Percentiles rank a stretch among this genome's conserved stretches.
phyloP scores from a whole-genome alignment of 345 rosid species.

The Brassica cretica region DNA sequence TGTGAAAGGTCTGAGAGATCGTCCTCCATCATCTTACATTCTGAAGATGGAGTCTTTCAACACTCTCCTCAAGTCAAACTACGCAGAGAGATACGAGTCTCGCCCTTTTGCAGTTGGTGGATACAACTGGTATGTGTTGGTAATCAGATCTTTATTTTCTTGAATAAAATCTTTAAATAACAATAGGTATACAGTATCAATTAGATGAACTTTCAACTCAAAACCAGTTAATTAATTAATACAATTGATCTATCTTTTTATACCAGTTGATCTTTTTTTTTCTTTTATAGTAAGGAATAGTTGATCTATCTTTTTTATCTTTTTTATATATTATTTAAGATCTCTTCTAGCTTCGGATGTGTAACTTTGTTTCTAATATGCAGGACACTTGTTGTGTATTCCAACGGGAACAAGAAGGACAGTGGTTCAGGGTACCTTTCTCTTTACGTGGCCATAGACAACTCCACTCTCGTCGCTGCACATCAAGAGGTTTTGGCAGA shows the following conservation, averaged over 20 bases:
- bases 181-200: no score
- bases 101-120: slow-evolving; percentile 1
- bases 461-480: not conserved
- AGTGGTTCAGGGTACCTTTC: not conserved
- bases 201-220: no score
- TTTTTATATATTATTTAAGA: no score
- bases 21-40: slow-evolving; percentile 16
- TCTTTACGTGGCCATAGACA: slow-evolving; percentile 30
- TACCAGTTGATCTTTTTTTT: no score
- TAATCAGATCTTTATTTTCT: no score
- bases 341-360: no score
- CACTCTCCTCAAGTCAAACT: not conserved
- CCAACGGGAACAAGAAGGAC: slow-evolving; percentile 19
- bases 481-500: slow-evolving; percentile 20
- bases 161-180: no score
- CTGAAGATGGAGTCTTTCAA: slow-evolving; percentile 17
- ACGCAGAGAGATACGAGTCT: not conserved
- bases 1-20: slow-evolving; percentile 4
- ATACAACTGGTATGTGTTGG: not conserved
- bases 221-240: no score
- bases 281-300: no score
- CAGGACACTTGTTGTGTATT: slow-evolving; percentile 29
- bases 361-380: no score
- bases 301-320: no score
- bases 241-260: no score